Evolutionary conservation across 306 rosid species (phyloP).

Genomic region (Rosa chinensis): DNA sequence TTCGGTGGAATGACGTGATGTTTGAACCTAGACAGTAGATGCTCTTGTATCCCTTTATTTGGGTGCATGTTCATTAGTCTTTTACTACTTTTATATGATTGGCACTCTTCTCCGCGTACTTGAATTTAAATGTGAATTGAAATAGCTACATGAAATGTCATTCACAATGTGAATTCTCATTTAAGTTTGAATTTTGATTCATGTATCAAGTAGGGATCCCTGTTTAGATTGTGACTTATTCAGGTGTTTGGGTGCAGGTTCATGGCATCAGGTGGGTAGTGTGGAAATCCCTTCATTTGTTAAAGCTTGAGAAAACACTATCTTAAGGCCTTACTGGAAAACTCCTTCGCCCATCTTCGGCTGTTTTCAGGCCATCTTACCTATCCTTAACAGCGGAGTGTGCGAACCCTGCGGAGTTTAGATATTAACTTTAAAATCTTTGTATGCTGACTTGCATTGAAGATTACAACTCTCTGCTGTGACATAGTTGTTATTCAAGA

Average conservation of each 20-base stretch:
- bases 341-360: constrained; percentile 2
- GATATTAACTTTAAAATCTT: constrained; percentile 15
- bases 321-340: constrained; percentile 4
- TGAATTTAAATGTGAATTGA: background rate
- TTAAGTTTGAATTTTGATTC: background rate
- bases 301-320: background rate
- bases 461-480: background rate
- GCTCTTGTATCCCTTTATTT: background rate
- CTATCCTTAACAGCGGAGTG: background rate
- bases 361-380: constrained; percentile 9
- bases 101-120: background rate
- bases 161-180: background rate
- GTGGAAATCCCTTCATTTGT: background rate
- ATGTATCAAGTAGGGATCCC: background rate
- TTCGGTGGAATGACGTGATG: background rate
- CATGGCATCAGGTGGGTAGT: constrained; percentile 8
- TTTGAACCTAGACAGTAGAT: background rate
- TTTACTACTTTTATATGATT: background rate
- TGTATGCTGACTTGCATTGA: constrained; percentile 2
- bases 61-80: background rate
- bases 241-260: constrained; percentile 25
- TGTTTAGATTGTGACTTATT: constrained; percentile 15
- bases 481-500: background rate
- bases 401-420: background rate
- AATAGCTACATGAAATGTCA: background rate